phyloP scores from a whole-genome alignment of 116 monocot species.

The Iris pallida region DNA sequence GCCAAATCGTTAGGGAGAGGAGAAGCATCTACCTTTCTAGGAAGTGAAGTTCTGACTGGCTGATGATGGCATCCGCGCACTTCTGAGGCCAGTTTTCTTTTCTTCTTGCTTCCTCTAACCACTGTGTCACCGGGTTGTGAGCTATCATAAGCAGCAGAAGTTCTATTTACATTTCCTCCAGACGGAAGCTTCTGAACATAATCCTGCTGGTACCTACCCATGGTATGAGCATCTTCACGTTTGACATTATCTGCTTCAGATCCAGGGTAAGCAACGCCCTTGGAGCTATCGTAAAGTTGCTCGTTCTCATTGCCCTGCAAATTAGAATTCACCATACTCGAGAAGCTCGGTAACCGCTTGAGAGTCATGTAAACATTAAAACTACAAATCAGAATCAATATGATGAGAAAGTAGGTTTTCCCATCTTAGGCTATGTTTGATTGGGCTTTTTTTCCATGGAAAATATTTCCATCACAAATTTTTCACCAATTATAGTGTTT shows the following conservation, averaged over 20 bases:
- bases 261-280: not conserved
- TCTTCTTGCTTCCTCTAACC: not conserved
- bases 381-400: too few species aligned
- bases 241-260: not conserved
- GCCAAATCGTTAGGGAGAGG: slow-evolving; percentile 26
- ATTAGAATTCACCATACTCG: not conserved
- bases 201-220: not conserved
- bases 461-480: too few species aligned
- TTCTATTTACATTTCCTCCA: not conserved
- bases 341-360: not conserved
- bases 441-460: too few species aligned
- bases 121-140: not conserved
- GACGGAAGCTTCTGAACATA: not conserved
- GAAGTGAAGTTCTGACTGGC: not conserved
- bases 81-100: not conserved
- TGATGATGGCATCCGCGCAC: not conserved
- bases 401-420: too few species aligned
- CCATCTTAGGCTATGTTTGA: too few species aligned
- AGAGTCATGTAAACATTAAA: not conserved
- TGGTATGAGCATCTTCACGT: not conserved
- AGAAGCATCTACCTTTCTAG: slow-evolving; percentile 40
- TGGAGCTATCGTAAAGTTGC: slow-evolving; percentile 2
- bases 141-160: not conserved
- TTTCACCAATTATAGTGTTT: too few species aligned
- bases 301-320: not conserved